These are phyloP conservation scores for Hura crepitans DNA, from an alignment of 441 rosid genomes.

Conservation along the genomic window DNA sequence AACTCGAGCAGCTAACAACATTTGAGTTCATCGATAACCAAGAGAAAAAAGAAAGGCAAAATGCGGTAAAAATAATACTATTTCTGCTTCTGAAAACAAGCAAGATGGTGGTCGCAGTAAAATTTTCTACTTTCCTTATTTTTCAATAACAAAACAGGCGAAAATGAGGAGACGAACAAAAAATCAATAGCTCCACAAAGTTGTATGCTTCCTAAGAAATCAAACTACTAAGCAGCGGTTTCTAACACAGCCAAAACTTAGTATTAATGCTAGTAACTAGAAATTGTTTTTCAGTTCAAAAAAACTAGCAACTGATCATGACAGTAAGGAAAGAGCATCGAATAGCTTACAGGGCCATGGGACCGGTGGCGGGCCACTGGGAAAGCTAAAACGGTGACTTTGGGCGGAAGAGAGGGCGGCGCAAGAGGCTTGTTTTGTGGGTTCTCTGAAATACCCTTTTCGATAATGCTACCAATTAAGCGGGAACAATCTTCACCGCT, in stretches of 20 bases:
- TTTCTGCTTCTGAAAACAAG: neutral
- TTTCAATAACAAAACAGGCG: neutral
- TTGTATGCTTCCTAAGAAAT: neutral
- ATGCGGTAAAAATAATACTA: too few relatives aligned
- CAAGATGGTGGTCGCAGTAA: neutral
- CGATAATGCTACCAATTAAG: conserved; percentile 67
- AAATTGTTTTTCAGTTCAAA: neutral
- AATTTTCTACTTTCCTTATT: neutral
- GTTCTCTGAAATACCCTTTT: conserved; percentile 53
- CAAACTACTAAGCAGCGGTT: neutral
- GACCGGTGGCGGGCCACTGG: conserved; percentile 93
- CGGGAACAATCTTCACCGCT: conserved; percentile 31
- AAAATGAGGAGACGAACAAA: neutral
- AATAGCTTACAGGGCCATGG: conserved; percentile 69
- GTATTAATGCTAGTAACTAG: neutral
- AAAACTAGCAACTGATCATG: neutral
- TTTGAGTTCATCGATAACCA: conserved; percentile 6
- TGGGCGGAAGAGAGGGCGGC: conserved; percentile 38
- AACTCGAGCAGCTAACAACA: conserved; percentile 8
- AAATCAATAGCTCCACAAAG: neutral
- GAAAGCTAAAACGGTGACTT: conserved; percentile 61
- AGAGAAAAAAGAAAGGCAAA: neutral
- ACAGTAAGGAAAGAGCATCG: neutral
- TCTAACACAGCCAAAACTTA: neutral
- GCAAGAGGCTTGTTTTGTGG: conserved; percentile 23